Base-by-base conservation (phyloP, 2,329 filamentous ascomycete genomes). In the Thielaviopsis euricoi region DNA sequence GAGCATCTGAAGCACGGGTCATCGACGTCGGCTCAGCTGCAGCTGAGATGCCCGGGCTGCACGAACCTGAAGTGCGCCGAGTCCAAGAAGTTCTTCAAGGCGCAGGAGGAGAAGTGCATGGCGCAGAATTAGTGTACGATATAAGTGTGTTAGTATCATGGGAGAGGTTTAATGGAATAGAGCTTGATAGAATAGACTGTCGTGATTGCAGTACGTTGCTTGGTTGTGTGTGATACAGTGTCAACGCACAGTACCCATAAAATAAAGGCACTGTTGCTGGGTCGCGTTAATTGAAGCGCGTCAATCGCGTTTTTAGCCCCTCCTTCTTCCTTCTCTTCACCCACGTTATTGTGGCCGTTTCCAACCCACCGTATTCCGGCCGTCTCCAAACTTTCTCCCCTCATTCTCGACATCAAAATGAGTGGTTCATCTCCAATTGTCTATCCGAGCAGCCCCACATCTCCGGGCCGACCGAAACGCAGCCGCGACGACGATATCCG, bases 1-100 rank as follows among this genome's bases (percentile, higher is more conserved):
- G 71, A 75, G 17, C 94, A 98, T 72, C 71, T 98, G 56, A 74
- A 81, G 58, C 74, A 82, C 55, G 85, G 85, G 5, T 64, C 74
- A 10, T 67, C 74, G 10, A 91, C 87, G 68, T 94, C 87, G 29
- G 74, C 75, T 58, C 93, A 97, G 72, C 89, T 98, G 87, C 82
- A 82, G 9, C 72, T 98, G 64, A 82, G 93, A 64, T 98, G 93
- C 72, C 93, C 94, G 1, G 90, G 87, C 6, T 98, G 93, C 73
- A 90, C 82, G 71, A 97, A 87, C 67, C 88, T 94, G 66, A 80
- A 85, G 65, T 98, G 93, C 71, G 71, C 84, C 57, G 89, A 90
- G 71, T 84, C 83, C 56, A 86, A 86, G 70, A 80, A 78, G 64
- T 85, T 84, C 68, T 85, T 84, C 66, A n/a, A 53, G 15, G 33